Evolutionary conservation across 2,329 filamentous ascomycete genomes (phyloP).

Genomic region (Magnaporthiopsis incrustans): DNA sequence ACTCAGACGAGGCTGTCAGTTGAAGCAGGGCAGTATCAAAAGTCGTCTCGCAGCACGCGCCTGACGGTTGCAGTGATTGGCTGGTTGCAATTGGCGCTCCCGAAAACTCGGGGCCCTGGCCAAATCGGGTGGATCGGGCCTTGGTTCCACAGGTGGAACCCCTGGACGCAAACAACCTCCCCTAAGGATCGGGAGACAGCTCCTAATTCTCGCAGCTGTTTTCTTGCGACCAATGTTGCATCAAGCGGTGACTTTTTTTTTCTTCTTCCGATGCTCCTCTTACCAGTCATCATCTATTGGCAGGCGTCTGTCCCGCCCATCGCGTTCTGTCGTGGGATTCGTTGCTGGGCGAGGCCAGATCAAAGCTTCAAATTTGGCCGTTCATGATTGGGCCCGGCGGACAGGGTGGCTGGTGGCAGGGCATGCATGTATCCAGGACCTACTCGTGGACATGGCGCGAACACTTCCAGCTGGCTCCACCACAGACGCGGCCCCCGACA

Average conservation of each 20-base stretch:
- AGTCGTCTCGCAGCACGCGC: not conserved
- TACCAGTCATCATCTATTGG: too few relatives aligned
- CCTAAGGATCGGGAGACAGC: not conserved
- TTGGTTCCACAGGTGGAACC: not conserved
- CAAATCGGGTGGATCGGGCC: not conserved
- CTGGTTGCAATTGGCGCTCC: not conserved
- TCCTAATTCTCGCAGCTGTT: not conserved
- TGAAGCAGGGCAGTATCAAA: not conserved
- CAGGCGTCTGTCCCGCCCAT: not conserved
- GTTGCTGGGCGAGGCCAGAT: not conserved
- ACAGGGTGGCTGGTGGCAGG: not conserved
- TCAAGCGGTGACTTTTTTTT: too few relatives aligned
- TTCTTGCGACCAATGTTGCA: not conserved
- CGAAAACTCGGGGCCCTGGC: not conserved
- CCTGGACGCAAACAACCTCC: not conserved
- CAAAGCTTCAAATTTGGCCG: not conserved
- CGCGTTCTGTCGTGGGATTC: not conserved
- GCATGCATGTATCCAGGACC: not conserved
- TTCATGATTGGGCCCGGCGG: not conserved
- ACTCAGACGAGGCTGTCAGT: not conserved
- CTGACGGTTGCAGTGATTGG: not conserved
- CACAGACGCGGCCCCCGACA: not conserved
- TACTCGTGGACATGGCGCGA: not conserved
- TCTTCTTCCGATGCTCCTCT: too few relatives aligned
- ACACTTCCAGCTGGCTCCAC: not conserved